Evolutionary conservation across 2,329 filamentous ascomycete species (phyloP).

Genomic region (Venturia effusa): DNA sequence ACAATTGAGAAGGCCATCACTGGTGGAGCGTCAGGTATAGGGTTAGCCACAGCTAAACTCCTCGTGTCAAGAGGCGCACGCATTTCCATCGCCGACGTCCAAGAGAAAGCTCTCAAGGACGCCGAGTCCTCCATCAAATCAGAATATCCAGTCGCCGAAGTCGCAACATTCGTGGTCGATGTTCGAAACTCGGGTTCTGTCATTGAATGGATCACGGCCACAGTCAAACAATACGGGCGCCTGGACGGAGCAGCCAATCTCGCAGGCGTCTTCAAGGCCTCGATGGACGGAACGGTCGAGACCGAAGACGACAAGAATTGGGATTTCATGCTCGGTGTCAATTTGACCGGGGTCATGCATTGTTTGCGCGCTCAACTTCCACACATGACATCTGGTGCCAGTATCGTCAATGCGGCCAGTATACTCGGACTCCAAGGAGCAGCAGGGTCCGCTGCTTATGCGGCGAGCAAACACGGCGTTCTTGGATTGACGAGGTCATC

Average conservation of each 20-base stretch:
- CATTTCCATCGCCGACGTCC: slow-evolving; percentile 9
- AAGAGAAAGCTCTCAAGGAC: slow-evolving; percentile 7
- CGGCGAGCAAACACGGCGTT: slow-evolving; percentile 7
- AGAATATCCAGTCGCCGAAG: slow-evolving; percentile 12
- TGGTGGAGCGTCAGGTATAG: slow-evolving; percentile 12
- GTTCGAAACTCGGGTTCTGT: slow-evolving; percentile 24
- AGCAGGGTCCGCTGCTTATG: slow-evolving; percentile 1
- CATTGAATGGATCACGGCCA: slow-evolving; percentile 25
- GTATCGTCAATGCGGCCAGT: slow-evolving; percentile 12
- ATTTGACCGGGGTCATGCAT: slow-evolving; percentile 12
- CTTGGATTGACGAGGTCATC: slow-evolving; percentile 6
- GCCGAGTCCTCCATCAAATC: not conserved
- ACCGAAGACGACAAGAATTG: slow-evolving; percentile 8
- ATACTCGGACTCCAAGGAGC: not conserved
- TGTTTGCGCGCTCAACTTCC: slow-evolving; percentile 9
- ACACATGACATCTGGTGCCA: not conserved
- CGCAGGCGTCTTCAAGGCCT: slow-evolving; percentile 30
- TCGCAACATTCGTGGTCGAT: slow-evolving; percentile 18
- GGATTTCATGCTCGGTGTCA: slow-evolving; percentile 12
- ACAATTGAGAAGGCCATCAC: not conserved
- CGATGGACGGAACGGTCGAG: not conserved
- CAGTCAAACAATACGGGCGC: slow-evolving; percentile 22
- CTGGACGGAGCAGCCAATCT: slow-evolving; percentile 31
- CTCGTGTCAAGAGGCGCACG: slow-evolving; percentile 3
- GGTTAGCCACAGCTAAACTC: slow-evolving; percentile 9